These are phyloP conservation scores for Aspergillus affinis DNA, from an alignment of 495 filamentous ascomycete genomes.

Conservation along the genomic window DNA sequence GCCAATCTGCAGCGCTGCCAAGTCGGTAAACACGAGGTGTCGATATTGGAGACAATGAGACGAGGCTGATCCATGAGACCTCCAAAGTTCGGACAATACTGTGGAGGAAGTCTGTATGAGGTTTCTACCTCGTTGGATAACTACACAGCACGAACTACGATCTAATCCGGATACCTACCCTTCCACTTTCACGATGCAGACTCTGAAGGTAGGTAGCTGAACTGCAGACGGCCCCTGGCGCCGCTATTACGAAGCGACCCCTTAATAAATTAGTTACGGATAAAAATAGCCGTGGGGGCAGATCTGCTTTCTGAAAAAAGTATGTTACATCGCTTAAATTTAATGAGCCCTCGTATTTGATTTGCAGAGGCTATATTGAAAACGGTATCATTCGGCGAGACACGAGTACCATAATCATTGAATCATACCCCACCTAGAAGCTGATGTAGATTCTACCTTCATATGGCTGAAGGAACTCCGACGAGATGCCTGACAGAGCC, in stretches of 20 bases:
- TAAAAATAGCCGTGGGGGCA: neutral
- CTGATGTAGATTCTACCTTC: constrained; percentile 2
- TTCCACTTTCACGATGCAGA: neutral
- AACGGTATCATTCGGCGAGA: neutral
- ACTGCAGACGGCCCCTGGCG: neutral
- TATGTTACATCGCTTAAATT: neutral
- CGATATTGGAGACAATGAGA: neutral
- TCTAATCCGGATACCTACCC: neutral
- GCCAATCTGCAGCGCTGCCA: constrained; percentile 5
- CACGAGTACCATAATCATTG: neutral
- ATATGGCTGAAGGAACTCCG: constrained; percentile 1
- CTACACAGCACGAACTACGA: neutral
- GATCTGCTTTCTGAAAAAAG: neutral
- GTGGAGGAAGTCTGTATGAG: neutral
- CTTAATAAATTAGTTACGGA: neutral
- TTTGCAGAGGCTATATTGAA: neutral
- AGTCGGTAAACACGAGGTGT: constrained; percentile 5
- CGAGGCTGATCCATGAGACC: neutral
- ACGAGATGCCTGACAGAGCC: too few species aligned
- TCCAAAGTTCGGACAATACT: neutral
- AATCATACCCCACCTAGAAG: neutral
- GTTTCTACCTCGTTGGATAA: neutral
- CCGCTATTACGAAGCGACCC: too few species aligned
- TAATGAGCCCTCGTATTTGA: neutral
- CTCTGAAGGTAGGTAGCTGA: neutral